These are phyloP conservation scores for Trypanosoma rangeli DNA, from an alignment of 208 protist genomes.

Conservation along the genomic window DNA sequence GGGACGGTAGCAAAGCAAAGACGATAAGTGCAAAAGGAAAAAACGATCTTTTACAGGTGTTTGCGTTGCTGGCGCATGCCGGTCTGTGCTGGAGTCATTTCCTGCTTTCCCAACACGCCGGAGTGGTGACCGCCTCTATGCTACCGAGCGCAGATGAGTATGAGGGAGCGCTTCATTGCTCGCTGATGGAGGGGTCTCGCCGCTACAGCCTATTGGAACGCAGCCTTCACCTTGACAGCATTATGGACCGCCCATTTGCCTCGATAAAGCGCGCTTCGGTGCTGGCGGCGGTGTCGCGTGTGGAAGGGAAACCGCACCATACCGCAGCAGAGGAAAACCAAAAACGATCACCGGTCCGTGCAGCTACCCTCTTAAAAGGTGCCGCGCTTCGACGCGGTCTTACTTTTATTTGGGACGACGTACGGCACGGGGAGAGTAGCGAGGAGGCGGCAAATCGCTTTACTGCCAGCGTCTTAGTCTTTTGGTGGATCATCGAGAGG, in stretches of 20 bases:
- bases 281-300: neutral
- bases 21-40: neutral
- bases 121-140: neutral
- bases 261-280: neutral
- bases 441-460: conserved; percentile 41
- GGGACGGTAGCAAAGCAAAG: neutral
- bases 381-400: neutral
- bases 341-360: neutral
- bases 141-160: neutral
- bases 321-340: neutral
- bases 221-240: conserved; percentile 6
- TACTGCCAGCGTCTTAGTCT: conserved; percentile 37
- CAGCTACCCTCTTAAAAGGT: neutral
- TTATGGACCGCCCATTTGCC: conserved; percentile 14
- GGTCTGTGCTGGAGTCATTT: conserved; percentile 10
- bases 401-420: conserved; percentile 42
- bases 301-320: neutral
- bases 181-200: conserved; percentile 5
- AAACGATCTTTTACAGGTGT: neutral
- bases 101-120: neutral
- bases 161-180: neutral
- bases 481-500: conserved; percentile 60
- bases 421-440: conserved; percentile 39
- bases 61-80: conserved; percentile 18
- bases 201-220: conserved; percentile 5